phyloP scores from a whole-genome alignment of 805 yeast species.

The Monosporozyma siamensis region DNA sequence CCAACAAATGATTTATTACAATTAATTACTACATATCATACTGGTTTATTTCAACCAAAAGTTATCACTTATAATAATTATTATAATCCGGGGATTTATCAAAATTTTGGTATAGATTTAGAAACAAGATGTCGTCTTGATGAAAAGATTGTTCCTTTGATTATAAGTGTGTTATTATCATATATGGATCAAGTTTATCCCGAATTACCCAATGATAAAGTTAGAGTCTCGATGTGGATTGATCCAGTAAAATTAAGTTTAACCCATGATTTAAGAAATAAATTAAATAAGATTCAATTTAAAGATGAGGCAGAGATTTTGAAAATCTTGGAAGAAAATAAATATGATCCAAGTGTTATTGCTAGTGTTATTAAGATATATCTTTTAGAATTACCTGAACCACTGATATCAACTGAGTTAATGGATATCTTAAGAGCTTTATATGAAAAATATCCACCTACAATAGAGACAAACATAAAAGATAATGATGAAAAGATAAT shows the following conservation, averaged over 20 bases:
- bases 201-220: constrained; percentile 55
- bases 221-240: constrained; percentile 60
- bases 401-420: constrained; percentile 53
- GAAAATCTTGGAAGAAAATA: constrained; percentile 21
- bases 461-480: constrained; percentile 1
- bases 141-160: constrained; percentile 58
- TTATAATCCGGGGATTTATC: constrained; percentile 56
- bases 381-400: constrained; percentile 70
- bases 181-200: constrained; percentile 68
- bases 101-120: constrained; percentile 73
- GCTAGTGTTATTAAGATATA: constrained; percentile 65
- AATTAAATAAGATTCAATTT: constrained; percentile 34
- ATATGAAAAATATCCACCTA: constrained; percentile 42
- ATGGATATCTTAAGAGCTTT: constrained; percentile 63
- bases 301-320: constrained; percentile 30
- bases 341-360: constrained; percentile 45
- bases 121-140: constrained; percentile 65
- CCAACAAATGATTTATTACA: constrained; percentile 61
- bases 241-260: constrained; percentile 50
- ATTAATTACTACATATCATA: constrained; percentile 55
- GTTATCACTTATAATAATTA: constrained; percentile 72
- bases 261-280: constrained; percentile 52
- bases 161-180: constrained; percentile 53
- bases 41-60: constrained; percentile 68
- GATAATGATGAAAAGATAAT: constrained; percentile 15